These are phyloP conservation scores for Aspergillus baeticus DNA, from an alignment of 495 filamentous ascomycete genomes.

Conservation along the genomic window DNA sequence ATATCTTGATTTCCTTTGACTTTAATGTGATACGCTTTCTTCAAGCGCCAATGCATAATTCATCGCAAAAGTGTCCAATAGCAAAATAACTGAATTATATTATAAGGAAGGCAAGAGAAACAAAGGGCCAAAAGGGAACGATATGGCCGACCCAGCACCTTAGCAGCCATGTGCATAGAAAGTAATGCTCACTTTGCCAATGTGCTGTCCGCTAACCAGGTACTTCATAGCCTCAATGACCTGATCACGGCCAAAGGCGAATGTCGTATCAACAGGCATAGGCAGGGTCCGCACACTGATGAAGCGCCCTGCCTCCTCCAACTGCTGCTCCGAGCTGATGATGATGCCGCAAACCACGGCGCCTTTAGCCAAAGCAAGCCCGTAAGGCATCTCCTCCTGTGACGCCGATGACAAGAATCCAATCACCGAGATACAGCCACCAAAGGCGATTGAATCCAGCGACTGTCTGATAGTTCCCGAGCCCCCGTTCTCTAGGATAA, in stretches of 20 bases:
- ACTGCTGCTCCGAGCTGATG: slow-evolving; percentile 50
- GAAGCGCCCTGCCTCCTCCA: slow-evolving; percentile 54
- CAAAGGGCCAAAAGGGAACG: too few species aligned
- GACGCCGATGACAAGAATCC: slow-evolving; percentile 50
- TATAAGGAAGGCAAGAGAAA: too few species aligned
- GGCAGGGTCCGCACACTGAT: slow-evolving; percentile 46
- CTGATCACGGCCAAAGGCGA: slow-evolving; percentile 49
- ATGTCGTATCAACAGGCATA: slow-evolving; percentile 57
- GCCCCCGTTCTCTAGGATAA: slow-evolving; percentile 66
- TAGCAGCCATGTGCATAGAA: too few species aligned
- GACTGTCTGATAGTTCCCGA: slow-evolving; percentile 53
- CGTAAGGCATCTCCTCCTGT: slow-evolving; percentile 37
- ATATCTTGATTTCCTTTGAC: too few species aligned
- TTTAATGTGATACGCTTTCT: too few species aligned
- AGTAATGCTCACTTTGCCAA: slow-evolving; percentile 68
- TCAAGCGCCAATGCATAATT: too few species aligned
- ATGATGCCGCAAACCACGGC: slow-evolving; percentile 53
- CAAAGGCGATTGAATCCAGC: slow-evolving; percentile 54
- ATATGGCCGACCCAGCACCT: too few species aligned
- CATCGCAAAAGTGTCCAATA: too few species aligned
- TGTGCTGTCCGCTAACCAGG: slow-evolving; percentile 60
- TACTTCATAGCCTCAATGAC: slow-evolving; percentile 40
- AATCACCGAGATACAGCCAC: slow-evolving; percentile 60
- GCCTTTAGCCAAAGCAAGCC: slow-evolving; percentile 43
- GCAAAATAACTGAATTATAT: too few species aligned